phyloP scores from a whole-genome alignment of 306 rosid genomes.

The Malus sylvestris region DNA sequence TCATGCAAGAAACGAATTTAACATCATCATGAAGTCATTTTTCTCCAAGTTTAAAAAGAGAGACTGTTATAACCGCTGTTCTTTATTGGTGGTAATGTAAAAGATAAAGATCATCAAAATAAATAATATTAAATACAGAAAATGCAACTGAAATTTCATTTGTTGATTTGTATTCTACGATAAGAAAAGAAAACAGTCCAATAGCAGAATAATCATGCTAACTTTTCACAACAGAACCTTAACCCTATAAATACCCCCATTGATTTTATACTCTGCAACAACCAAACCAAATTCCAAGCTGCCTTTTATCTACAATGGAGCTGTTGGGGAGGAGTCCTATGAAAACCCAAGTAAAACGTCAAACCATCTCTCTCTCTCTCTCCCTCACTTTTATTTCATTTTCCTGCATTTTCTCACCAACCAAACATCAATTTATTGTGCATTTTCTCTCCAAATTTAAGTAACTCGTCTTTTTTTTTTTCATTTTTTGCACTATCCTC shows the following conservation, averaged over 20 bases:
- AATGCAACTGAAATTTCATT: background rate
- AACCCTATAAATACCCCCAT: background rate
- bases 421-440: background rate
- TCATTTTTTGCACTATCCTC: too few species aligned
- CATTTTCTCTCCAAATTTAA: background rate
- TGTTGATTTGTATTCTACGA: background rate
- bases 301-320: slow-evolving; percentile 7
- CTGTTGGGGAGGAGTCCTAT: slow-evolving; percentile 3
- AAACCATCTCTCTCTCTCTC: background rate
- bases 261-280: background rate
- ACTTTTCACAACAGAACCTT: background rate
- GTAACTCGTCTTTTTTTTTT: background rate
- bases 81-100: background rate
- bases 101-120: background rate
- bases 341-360: slow-evolving; percentile 22
- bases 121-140: background rate
- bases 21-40: background rate
- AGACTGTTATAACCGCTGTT: background rate
- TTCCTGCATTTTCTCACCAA: slow-evolving; percentile 1
- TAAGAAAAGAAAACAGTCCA: background rate
- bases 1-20: background rate
- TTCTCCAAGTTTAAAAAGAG: background rate
- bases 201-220: background rate
- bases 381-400: background rate
- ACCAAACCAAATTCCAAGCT: slow-evolving; percentile 2